Base-by-base conservation (phyloP, 768 basidiomycete genomes). In the Kwoniella botswanensis region DNA sequence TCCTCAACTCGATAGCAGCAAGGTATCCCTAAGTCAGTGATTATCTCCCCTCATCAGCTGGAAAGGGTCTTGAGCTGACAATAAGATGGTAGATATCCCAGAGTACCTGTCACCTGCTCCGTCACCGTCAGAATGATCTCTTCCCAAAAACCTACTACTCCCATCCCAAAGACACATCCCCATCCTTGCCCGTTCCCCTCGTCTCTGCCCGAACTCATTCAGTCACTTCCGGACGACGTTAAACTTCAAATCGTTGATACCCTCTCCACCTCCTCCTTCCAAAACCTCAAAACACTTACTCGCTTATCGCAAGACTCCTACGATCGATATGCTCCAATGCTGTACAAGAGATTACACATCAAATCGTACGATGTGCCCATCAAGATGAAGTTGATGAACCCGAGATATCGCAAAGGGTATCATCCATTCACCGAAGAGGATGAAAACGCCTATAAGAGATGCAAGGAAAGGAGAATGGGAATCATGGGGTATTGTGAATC, bases 351-450 rank as follows among this genome's bases (percentile, higher is more conserved):
- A 26, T 17, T 59, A 1, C 57, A 59, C 29, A 41, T 59, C 22
- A 59, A 59, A 22, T 7, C n/a, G 7, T 59, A 29, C 24, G 26
- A 59, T 13, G 17, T 15, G 24, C 57, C 57, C n/a, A 26, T 29
- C 29, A 59, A 41, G 29, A 29, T 59, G 26, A 59, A 17, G 11
- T 41, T 59, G 22, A 42, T 59, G 57, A 29, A 29, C 4, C 57
- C 57, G 1, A 26, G 42, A 35, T 42, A 59, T 41, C 22, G 57
- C 10, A 59, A 59, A 59, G 29, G 29, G 29, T 59, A 41, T 17
- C 29, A 29, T 41, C 57, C 57, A 15, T 59, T 59, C 2, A 59
- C 57, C 29, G 13, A 59, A 59, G 24, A 59, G 3, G 57, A 59
- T 15, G 57, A 59, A 41, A 10, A 11, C 0, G 9, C 13, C 12